Evolutionary conservation across 169 alveolate species (phyloP).

Genomic region (Pseudocohnilembus persalinus): DNA sequence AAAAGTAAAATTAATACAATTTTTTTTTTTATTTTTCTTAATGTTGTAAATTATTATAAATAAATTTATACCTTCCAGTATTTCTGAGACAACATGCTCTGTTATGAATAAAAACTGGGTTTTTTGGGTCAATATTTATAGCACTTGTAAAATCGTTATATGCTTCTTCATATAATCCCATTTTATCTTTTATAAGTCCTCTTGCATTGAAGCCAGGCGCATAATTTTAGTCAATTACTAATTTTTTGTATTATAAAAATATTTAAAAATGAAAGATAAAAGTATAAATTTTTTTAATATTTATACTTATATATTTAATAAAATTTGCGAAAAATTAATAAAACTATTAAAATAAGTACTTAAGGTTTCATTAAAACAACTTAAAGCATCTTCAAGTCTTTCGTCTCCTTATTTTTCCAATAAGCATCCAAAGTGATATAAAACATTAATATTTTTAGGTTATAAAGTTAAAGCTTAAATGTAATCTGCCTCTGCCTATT

Average conservation of each 20-base stretch:
- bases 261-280: too few relatives aligned
- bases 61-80: slow-evolving; percentile 65
- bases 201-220: slow-evolving; percentile 86
- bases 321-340: not conserved
- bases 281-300: too few relatives aligned
- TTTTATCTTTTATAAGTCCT: slow-evolving; percentile 81
- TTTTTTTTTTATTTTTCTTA: not conserved
- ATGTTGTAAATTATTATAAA: too few relatives aligned
- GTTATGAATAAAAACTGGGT: slow-evolving; percentile 86
- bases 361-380: slow-evolving; percentile 63
- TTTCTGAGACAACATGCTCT: slow-evolving; percentile 85
- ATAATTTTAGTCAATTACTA: slow-evolving; percentile 61
- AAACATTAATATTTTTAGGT: slow-evolving; percentile 68
- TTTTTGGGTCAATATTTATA: slow-evolving; percentile 67
- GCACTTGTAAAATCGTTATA: slow-evolving; percentile 80
- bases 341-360: not conserved
- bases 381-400: slow-evolving; percentile 67
- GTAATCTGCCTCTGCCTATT: slow-evolving; percentile 83
- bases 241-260: too few relatives aligned
- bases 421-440: slow-evolving; percentile 79
- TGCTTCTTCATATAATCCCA: slow-evolving; percentile 82
- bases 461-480: slow-evolving; percentile 57
- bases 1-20: too few relatives aligned
- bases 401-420: slow-evolving; percentile 64
- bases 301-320: too few relatives aligned